phyloP scores from a whole-genome alignment of 2,329 filamentous ascomycete genomes.

The Sarocladium strictum region DNA sequence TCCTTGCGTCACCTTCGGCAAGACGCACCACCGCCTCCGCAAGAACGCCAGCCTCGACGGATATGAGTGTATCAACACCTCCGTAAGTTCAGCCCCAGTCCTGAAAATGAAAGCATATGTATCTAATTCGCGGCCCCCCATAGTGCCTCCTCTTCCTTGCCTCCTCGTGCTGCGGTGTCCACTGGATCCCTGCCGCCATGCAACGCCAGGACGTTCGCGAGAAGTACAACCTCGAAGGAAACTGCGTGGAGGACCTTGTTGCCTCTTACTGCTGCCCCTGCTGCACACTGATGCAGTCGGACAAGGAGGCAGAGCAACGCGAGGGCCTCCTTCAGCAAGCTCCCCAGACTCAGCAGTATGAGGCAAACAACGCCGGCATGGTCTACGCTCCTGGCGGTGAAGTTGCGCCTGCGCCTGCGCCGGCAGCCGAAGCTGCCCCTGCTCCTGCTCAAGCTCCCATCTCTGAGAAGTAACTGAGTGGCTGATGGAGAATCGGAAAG shows the following conservation, averaged over 20 bases:
- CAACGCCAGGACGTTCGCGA: constrained; percentile 38
- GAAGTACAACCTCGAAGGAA: constrained; percentile 39
- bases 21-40: constrained; percentile 39
- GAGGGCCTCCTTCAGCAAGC: constrained; percentile 17
- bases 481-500: not conserved
- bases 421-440: too few species aligned
- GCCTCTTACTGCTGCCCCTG: constrained; percentile 38
- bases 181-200: constrained; percentile 37
- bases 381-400: not conserved
- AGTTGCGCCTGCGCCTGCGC: not conserved
- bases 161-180: constrained; percentile 31
- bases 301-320: constrained; percentile 38
- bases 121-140: too few species aligned
- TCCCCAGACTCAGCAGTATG: constrained; percentile 7
- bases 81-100: constrained; percentile 35
- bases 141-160: constrained; percentile 40
- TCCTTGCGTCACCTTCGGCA: constrained; percentile 43
- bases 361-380: constrained; percentile 5
- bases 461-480: not conserved
- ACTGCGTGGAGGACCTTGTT: constrained; percentile 35
- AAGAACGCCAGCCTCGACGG: constrained; percentile 34
- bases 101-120: too few species aligned
- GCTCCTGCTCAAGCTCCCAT: constrained; percentile 6
- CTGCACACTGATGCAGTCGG: constrained; percentile 39
- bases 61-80: constrained; percentile 41